phyloP scores from a whole-genome alignment of 495 filamentous ascomycete genomes.

The Aspergillus egyptiacus region DNA sequence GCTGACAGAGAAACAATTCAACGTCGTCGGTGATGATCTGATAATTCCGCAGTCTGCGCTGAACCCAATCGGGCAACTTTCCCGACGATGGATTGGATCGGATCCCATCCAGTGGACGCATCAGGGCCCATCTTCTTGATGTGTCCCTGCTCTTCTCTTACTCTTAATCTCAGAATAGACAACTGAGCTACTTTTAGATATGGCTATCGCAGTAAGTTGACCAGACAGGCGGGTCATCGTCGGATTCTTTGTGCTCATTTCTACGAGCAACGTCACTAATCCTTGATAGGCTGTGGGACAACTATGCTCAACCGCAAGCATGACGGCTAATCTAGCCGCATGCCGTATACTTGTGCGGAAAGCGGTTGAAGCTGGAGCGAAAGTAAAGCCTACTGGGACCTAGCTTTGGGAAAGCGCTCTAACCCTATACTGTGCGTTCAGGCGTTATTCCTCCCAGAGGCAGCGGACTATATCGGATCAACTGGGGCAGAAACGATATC shows the following conservation, averaged over 20 bases:
- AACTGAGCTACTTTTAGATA: slow-evolving; percentile 7
- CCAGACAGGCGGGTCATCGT: neutral
- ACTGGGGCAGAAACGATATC: slow-evolving; percentile 59
- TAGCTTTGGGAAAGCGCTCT: neutral
- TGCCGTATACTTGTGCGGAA: slow-evolving; percentile 66
- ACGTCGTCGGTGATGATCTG: slow-evolving; percentile 16
- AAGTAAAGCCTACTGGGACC: slow-evolving; percentile 42
- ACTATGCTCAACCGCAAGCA: slow-evolving; percentile 74
- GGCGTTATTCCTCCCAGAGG: slow-evolving; percentile 90
- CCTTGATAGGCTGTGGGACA: slow-evolving; percentile 71
- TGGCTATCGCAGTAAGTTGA: slow-evolving; percentile 36
- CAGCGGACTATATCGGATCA: slow-evolving; percentile 76
- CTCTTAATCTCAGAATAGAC: neutral
- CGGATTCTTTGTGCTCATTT: neutral
- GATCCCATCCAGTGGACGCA: too few species aligned
- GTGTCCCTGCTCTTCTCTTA: neutral
- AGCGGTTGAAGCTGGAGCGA: slow-evolving; percentile 68
- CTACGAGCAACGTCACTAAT: slow-evolving; percentile 3
- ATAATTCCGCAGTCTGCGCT: slow-evolving; percentile 12
- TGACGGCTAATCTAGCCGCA: slow-evolving; percentile 71
- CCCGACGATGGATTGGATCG: too few species aligned
- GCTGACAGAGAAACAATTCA: slow-evolving; percentile 1
- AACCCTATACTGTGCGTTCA: slow-evolving; percentile 27
- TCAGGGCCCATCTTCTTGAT: neutral
- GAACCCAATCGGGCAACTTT: slow-evolving; percentile 23